Conservation (phyloP, 2,329 filamentous ascomycete species). For the Nannizziopsis barbatae region DNA sequence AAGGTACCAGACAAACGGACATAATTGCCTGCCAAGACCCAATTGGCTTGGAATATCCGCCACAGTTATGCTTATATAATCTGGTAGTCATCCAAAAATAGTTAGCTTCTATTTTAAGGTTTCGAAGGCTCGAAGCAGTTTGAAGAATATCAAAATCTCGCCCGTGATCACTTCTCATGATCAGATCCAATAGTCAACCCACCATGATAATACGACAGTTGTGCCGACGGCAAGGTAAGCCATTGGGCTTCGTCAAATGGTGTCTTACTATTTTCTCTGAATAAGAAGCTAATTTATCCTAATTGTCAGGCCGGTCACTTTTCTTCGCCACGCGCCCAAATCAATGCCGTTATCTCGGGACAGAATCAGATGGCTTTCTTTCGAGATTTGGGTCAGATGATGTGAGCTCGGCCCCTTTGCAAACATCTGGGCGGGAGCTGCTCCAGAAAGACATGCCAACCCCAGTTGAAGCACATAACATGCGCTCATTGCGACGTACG, state of each 20-base stretch:
- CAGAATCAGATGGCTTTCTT: not conserved
- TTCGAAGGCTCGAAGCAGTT: not conserved
- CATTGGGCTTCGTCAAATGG: not conserved
- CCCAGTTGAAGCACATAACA: not conserved
- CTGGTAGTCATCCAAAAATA: too few species aligned
- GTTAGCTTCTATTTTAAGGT: not conserved
- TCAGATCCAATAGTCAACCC: conserved; percentile 12
- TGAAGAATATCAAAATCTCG: conserved; percentile 7
- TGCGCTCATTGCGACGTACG: not conserved
- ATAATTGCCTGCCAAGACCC: too few species aligned
- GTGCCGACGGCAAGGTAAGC: conserved; percentile 33
- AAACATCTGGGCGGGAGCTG: conserved; percentile 3
- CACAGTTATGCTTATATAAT: not conserved
- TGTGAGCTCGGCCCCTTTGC: not conserved
- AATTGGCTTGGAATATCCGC: too few species aligned
- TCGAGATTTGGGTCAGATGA: not conserved
- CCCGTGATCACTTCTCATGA: conserved; percentile 11
- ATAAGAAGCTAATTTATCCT: not conserved
- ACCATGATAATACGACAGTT: conserved; percentile 35
- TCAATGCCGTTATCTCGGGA: conserved; percentile 4
- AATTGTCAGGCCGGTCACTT: conserved; percentile 6
- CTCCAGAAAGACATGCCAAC: not conserved
- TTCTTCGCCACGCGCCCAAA: conserved; percentile 4
- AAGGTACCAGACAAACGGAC: too few species aligned
- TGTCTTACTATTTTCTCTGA: not conserved